These are phyloP conservation scores for Aspergillus conjunctus DNA, from an alignment of 495 filamentous ascomycete species.

Conservation along the genomic window DNA sequence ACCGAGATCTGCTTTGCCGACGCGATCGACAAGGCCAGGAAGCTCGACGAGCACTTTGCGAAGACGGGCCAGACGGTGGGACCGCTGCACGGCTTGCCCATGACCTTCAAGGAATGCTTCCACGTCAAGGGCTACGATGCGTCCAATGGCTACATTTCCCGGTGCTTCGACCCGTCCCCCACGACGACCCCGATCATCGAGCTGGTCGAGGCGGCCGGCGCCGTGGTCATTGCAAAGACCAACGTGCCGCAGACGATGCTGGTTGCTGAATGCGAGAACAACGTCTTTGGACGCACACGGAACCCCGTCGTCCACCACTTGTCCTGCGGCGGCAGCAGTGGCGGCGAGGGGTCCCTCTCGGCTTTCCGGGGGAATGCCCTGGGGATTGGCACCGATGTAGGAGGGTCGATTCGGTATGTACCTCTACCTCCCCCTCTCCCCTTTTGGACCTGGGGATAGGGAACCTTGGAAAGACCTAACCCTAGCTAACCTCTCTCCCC, in stretches of 20 bases:
- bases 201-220: too few relatives aligned
- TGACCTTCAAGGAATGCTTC: constrained; percentile 17
- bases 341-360: constrained; percentile 7
- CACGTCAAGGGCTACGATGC: constrained; percentile 8
- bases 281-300: constrained; percentile 8
- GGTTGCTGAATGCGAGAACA: constrained; percentile 4
- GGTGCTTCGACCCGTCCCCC: constrained; percentile 8
- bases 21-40: background rate
- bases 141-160: constrained; percentile 5
- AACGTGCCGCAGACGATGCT: constrained; percentile 13
- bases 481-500: too few relatives aligned
- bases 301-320: constrained; percentile 8
- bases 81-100: constrained; percentile 10
- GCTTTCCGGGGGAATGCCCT: constrained; percentile 4
- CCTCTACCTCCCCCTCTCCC: too few relatives aligned
- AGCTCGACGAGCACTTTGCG: constrained; percentile 1
- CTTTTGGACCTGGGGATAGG: too few relatives aligned
- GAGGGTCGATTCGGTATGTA: constrained; percentile 3
- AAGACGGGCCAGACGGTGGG: constrained; percentile 4
- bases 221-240: constrained; percentile 11
- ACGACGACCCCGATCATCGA: constrained; percentile 7
- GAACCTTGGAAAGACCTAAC: too few relatives aligned
- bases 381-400: constrained; percentile 9
- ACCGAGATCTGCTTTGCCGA: constrained; percentile 9
- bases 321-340: constrained; percentile 13